Evolutionary conservation across 108 stramenopile genomes (phyloP).

Genomic region (Nitzschia sp.): DNA sequence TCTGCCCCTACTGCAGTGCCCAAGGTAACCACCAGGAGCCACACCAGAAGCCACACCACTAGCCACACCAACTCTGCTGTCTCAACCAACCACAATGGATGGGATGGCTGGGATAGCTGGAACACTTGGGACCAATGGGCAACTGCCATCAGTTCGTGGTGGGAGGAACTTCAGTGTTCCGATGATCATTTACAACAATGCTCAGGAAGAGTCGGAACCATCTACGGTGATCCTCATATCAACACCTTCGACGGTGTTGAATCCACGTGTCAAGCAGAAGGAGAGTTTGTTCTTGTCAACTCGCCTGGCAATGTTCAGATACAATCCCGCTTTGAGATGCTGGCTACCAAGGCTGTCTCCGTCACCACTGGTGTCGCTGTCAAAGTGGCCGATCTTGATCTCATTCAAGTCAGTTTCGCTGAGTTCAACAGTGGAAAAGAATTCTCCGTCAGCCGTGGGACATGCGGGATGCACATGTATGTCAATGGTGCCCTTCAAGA

Average conservation of each 20-base stretch:
- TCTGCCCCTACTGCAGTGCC: too few species aligned
- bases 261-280: background rate
- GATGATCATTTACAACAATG: background rate
- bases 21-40: too few species aligned
- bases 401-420: constrained; percentile 2
- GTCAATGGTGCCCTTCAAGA: background rate
- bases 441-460: too few species aligned
- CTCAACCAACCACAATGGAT: too few species aligned
- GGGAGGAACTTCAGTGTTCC: too few species aligned
- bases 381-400: background rate
- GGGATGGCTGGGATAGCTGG: too few species aligned
- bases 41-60: background rate
- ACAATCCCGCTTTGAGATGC: background rate
- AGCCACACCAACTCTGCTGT: background rate
- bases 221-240: constrained; percentile 18
- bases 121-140: too few species aligned
- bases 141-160: too few species aligned
- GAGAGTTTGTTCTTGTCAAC: constrained; percentile 3
- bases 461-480: background rate
- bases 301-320: background rate
- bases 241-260: constrained; percentile 1
- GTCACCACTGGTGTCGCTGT: background rate
- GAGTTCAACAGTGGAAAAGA: background rate
- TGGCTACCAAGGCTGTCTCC: background rate
- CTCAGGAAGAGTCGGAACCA: background rate